Evolutionary conservation across 192 early-diverging fungal species (phyloP).

Genomic region (Mortierella alpina): DNA sequence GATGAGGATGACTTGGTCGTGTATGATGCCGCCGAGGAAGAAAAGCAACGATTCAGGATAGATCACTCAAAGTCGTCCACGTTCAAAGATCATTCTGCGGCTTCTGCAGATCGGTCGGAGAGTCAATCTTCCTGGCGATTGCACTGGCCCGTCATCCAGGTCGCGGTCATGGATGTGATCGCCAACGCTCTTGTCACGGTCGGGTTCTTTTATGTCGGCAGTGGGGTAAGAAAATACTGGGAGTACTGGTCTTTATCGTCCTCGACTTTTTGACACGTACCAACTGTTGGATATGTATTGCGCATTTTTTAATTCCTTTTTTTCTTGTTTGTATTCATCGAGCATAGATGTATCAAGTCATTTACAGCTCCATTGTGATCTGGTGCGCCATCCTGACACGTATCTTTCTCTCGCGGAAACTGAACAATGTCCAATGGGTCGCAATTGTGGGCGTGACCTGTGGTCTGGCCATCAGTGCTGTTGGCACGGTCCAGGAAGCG

Average conservation of each 20-base stretch:
- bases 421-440: slow-evolving; percentile 62
- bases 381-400: slow-evolving; percentile 72
- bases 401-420: slow-evolving; percentile 60
- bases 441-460: slow-evolving; percentile 64
- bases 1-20: slow-evolving; percentile 34
- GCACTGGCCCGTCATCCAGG: slow-evolving; percentile 45
- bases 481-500: slow-evolving; percentile 49
- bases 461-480: slow-evolving; percentile 64
- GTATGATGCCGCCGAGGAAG: slow-evolving; percentile 17
- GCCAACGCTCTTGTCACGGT: slow-evolving; percentile 66
- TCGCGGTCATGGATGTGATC: slow-evolving; percentile 61
- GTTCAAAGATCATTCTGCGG: slow-evolving; percentile 9
- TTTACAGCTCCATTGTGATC: slow-evolving; percentile 70
- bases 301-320: slow-evolving; percentile 15
- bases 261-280: neutral
- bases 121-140: neutral
- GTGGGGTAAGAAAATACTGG: slow-evolving; percentile 58
- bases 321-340: slow-evolving; percentile 6
- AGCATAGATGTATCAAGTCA: slow-evolving; percentile 70
- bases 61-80: neutral
- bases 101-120: neutral
- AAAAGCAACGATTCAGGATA: slow-evolving; percentile 13
- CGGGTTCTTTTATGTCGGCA: slow-evolving; percentile 68
- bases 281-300: neutral
- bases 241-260: neutral